These are phyloP conservation scores for Penicillium italicum DNA, from an alignment of 2,329 filamentous ascomycete genomes.

Conservation along the genomic window DNA sequence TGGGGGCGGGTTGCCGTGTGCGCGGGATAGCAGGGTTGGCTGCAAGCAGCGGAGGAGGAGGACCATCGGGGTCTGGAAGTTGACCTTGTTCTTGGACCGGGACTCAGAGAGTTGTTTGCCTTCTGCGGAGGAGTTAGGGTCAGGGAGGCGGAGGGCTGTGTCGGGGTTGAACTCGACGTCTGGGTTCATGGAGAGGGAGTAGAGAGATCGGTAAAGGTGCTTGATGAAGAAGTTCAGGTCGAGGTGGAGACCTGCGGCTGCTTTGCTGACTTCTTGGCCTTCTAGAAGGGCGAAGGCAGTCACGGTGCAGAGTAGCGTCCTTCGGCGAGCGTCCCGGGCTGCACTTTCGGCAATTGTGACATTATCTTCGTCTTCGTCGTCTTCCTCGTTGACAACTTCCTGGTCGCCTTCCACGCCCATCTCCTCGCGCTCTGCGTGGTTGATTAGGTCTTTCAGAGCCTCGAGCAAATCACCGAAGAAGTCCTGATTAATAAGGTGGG, in stretches of 20 bases:
- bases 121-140: constrained; percentile 54
- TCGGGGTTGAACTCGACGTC: constrained; percentile 77
- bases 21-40: constrained; percentile 73
- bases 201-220: constrained; percentile 83
- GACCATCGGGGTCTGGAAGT: constrained; percentile 91
- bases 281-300: constrained; percentile 95
- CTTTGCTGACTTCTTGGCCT: constrained; percentile 86
- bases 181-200: constrained; percentile 72
- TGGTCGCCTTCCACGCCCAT: constrained; percentile 49
- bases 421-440: constrained; percentile 57
- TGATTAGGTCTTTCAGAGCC: constrained; percentile 87
- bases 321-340: constrained; percentile 72
- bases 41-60: constrained; percentile 84
- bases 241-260: constrained; percentile 74
- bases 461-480: constrained; percentile 97
- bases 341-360: constrained; percentile 51
- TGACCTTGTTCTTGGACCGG: constrained; percentile 66
- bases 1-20: constrained; percentile 71
- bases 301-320: constrained; percentile 88
- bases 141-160: constrained; percentile 67
- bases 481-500: constrained; percentile 96
- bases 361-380: constrained; percentile 38
- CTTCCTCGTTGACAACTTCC: constrained; percentile 28
- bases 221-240: constrained; percentile 95
- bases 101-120: constrained; percentile 36